A percentile compares a stretch with the other conserved stretches of the same genome.
Evolutionary conservation across 805 yeast genomes (phyloP).

Genomic region (Metschnikowia reukaufii): DNA sequence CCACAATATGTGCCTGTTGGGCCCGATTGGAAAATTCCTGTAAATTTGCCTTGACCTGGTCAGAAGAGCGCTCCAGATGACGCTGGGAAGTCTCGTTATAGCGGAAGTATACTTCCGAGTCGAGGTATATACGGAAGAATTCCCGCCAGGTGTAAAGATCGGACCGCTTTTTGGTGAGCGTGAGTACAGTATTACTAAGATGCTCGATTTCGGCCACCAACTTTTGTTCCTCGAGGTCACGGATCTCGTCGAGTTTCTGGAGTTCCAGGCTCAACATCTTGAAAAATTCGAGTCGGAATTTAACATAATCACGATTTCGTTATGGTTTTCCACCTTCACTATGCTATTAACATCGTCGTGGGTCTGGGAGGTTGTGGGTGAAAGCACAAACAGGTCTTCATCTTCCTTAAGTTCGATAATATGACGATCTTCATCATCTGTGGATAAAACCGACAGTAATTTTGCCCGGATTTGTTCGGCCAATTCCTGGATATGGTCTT

Average conservation of each 20-base stretch:
- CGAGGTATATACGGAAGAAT: conserved; percentile 62
- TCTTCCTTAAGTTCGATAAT: conserved; percentile 32
- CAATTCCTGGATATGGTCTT: conserved; percentile 30
- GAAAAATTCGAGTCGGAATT: conserved; percentile 62
- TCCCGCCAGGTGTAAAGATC: conserved; percentile 73
- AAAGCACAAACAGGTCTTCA: conserved; percentile 29
- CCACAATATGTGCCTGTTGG: conserved; percentile 36
- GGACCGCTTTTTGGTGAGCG: conserved; percentile 34
- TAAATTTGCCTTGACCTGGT: conserved; percentile 47
- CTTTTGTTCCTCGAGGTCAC: conserved; percentile 41
- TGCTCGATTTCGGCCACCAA: conserved; percentile 43
- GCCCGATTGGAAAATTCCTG: conserved; percentile 41
- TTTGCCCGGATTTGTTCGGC: conserved; percentile 29
- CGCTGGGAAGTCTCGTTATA: conserved; percentile 43
- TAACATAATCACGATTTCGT: conserved; percentile 44
- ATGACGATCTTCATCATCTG: conserved; percentile 24
- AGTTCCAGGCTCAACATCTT: conserved; percentile 56
- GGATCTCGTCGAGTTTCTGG: conserved; percentile 46
- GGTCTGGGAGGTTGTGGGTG: conserved; percentile 24
- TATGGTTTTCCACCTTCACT: conserved; percentile 22
- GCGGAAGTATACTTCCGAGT: conserved; percentile 62
- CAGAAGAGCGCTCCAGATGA: conserved; percentile 46
- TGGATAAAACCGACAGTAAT: conserved; percentile 26
- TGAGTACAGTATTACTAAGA: conserved; percentile 33
- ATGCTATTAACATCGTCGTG: conserved; percentile 9